Conservation (phyloP, 2,329 filamentous ascomycete genomes). For the Colletotrichum tanaceti region DNA sequence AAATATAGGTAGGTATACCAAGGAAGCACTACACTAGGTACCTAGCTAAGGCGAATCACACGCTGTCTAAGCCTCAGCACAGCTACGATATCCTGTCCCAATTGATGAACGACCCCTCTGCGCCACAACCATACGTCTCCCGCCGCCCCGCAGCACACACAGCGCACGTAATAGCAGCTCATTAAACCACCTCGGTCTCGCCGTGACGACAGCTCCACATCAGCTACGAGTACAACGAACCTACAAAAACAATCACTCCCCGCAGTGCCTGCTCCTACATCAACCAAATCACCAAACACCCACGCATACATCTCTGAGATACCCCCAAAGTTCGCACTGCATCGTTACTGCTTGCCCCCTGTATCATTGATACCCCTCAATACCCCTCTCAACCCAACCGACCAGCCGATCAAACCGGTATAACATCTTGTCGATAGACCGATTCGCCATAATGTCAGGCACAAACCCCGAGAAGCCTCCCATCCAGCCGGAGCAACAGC, state of each 20-base stretch:
- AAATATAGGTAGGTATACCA: too few species aligned
- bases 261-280: background rate
- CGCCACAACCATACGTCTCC: constrained; percentile 21
- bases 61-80: constrained; percentile 22
- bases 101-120: constrained; percentile 29
- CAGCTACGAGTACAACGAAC: constrained; percentile 5
- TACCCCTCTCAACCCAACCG: background rate
- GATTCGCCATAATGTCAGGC: constrained; percentile 23
- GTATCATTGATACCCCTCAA: constrained; percentile 3
- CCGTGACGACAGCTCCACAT: constrained; percentile 13
- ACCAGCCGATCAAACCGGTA: background rate
- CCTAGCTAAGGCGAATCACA: background rate
- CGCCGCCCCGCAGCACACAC: too few species aligned
- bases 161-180: background rate
- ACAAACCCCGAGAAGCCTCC: constrained; percentile 40
- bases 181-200: constrained; percentile 19
- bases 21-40: too few species aligned
- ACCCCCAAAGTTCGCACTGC: constrained; percentile 5
- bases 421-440: background rate
- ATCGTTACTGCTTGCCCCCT: background rate
- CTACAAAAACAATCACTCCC: constrained; percentile 23
- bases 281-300: background rate
- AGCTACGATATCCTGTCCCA: constrained; percentile 15
- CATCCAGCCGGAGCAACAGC: constrained; percentile 34
- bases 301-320: background rate